These are phyloP conservation scores for Paspalum vaginatum DNA, from an alignment of 176 grass and related monocot species.

Conservation along the genomic window DNA sequence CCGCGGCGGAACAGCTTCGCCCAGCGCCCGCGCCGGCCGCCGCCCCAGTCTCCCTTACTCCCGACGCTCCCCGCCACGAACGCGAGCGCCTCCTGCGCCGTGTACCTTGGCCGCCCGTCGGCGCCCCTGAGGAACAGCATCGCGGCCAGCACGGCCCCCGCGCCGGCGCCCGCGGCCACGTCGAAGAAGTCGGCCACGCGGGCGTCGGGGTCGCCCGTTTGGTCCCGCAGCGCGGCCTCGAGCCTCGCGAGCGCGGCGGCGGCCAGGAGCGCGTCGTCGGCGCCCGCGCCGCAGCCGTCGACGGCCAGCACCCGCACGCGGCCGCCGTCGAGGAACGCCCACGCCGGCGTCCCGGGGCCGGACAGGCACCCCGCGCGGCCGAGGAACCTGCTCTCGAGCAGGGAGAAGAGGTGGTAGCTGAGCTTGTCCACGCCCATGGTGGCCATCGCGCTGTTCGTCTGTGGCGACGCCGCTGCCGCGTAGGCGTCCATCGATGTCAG, in stretches of 20 bases:
- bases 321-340: neutral
- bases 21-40: slow-evolving; percentile 15
- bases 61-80: slow-evolving; percentile 39
- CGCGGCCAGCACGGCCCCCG: slow-evolving; percentile 53
- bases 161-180: slow-evolving; percentile 61
- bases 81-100: slow-evolving; percentile 54
- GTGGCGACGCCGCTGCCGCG: slow-evolving; percentile 34
- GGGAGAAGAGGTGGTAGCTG: slow-evolving; percentile 61
- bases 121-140: slow-evolving; percentile 55
- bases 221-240: slow-evolving; percentile 49
- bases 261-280: slow-evolving; percentile 60
- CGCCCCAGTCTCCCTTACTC: neutral
- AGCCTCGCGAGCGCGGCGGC: slow-evolving; percentile 53
- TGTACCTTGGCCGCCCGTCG: slow-evolving; percentile 56
- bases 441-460: no score
- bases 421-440: slow-evolving; percentile 56
- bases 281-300: slow-evolving; percentile 56
- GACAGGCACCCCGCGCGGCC: slow-evolving; percentile 31
- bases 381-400: slow-evolving; percentile 68
- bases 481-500: neutral
- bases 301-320: slow-evolving; percentile 70
- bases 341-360: slow-evolving; percentile 17
- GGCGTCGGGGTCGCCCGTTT: slow-evolving; percentile 25
- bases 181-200: slow-evolving; percentile 81
- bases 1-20: slow-evolving; percentile 30